These are phyloP conservation scores for Suillus placidus DNA, from an alignment of 768 basidiomycete genomes.

Conservation along the genomic window DNA sequence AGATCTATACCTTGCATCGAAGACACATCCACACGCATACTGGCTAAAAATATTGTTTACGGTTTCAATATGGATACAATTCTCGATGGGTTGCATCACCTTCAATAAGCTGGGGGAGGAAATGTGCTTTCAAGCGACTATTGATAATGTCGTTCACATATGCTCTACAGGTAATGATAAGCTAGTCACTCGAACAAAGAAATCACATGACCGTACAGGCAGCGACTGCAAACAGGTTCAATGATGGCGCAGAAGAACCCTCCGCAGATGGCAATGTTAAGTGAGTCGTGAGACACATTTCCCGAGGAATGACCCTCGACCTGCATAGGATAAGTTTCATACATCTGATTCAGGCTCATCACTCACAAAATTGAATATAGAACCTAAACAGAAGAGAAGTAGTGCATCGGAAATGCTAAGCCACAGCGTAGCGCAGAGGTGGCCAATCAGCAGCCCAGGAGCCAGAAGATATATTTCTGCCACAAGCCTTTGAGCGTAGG, in stretches of 20 bases:
- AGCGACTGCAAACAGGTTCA: conserved; percentile 24
- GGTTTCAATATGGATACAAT: conserved; percentile 18
- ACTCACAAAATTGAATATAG: conserved; percentile 32
- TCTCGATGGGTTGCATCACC: conserved; percentile 26
- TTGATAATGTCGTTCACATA: conserved; percentile 24
- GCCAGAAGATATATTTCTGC: conserved; percentile 26
- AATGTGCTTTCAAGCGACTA: conserved; percentile 40
- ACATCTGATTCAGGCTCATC: neutral
- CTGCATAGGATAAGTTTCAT: conserved; percentile 14
- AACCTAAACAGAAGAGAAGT: conserved; percentile 37
- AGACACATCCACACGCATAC: conserved; percentile 25
- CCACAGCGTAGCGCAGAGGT: conserved; percentile 36
- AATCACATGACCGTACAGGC: conserved; percentile 22
- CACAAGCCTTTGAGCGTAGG: conserved; percentile 14
- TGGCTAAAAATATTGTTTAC: conserved; percentile 20
- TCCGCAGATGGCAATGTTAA: conserved; percentile 25
- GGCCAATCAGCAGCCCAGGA: conserved; percentile 21
- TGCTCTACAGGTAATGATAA: conserved; percentile 16
- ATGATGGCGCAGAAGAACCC: conserved; percentile 33
- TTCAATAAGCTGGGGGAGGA: conserved; percentile 41
- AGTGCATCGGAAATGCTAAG: conserved; percentile 35
- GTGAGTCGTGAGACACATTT: neutral
- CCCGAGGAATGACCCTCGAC: conserved; percentile 12
- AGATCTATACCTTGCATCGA: conserved; percentile 22
- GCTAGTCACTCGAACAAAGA: conserved; percentile 5